These are phyloP conservation scores for Neurospora terricola DNA, from an alignment of 495 filamentous ascomycete genomes.

Conservation along the genomic window DNA sequence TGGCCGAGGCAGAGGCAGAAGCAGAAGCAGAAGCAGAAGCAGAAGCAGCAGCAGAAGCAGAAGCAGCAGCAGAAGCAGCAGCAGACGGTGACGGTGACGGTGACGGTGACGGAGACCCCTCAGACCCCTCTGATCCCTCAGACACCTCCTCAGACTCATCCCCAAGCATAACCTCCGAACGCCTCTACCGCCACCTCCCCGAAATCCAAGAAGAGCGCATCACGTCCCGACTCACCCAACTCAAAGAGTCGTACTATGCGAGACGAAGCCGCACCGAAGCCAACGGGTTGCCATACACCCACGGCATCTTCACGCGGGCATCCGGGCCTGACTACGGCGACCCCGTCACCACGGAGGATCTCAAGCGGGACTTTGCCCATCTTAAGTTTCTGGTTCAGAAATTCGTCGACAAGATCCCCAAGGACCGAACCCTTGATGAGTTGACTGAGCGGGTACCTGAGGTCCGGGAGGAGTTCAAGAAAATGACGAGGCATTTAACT, in stretches of 20 bases:
- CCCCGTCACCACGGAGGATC: background rate
- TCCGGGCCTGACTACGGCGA: background rate
- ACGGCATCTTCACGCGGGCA: background rate
- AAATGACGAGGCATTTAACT: constrained; percentile 8
- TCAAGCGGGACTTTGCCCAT: background rate
- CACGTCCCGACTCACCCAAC: background rate
- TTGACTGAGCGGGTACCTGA: constrained; percentile 3
- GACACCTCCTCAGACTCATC: background rate
- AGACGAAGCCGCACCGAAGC: background rate
- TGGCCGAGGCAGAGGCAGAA: too few relatives aligned
- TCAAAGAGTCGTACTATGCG: too few relatives aligned
- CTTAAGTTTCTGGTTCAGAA: background rate
- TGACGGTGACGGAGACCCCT: background rate
- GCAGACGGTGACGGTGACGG: background rate
- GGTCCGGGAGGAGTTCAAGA: constrained; percentile 1
- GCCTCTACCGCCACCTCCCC: background rate
- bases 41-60: background rate
- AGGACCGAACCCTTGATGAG: constrained; percentile 13
- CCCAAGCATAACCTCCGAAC: background rate
- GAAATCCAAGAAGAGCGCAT: background rate
- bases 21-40: background rate
- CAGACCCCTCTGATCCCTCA: background rate
- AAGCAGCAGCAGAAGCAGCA: background rate
- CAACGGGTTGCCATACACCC: background rate
- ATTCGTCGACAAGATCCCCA: background rate